Conservation (phyloP, 768 basidiomycete species). For the Kwoniella pini region DNA sequence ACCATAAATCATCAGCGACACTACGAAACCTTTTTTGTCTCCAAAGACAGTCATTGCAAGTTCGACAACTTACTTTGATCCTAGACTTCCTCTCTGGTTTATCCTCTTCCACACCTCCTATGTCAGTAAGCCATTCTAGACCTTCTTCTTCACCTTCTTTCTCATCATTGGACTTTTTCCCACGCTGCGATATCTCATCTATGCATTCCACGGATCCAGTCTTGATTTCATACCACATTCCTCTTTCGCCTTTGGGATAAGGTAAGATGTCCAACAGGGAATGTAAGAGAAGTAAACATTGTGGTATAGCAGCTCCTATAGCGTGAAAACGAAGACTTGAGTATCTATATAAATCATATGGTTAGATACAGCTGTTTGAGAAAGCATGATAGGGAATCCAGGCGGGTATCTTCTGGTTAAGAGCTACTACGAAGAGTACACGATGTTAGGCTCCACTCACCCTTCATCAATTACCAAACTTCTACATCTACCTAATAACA, state of each 20-base stretch:
- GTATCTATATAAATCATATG: constrained; percentile 32
- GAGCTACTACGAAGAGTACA: no score
- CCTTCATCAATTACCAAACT: constrained; percentile 53
- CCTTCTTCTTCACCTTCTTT: constrained; percentile 3
- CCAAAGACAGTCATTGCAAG: background rate
- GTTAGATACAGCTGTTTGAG: no score
- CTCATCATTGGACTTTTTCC: background rate
- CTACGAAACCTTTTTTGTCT: no score
- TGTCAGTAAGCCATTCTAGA: constrained; percentile 19
- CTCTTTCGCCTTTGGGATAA: constrained; percentile 40
- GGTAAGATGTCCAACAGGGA: constrained; percentile 53
- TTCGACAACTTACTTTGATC: constrained; percentile 32
- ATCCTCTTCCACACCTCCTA: constrained; percentile 39
- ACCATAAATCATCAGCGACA: constrained; percentile 1
- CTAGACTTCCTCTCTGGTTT: constrained; percentile 21
- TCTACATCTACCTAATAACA: constrained; percentile 52
- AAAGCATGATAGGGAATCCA: no score
- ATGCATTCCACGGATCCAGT: constrained; percentile 48
- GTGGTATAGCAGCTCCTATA: constrained; percentile 53
- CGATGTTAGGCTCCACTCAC: constrained; percentile 28
- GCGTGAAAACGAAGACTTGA: constrained; percentile 48
- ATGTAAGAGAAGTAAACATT: constrained; percentile 50
- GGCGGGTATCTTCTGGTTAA: no score
- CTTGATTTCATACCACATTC: constrained; percentile 52
- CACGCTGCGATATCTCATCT: constrained; percentile 40